Base-by-base conservation (phyloP, 192 early-diverging fungal genomes). In the Dissophora ornata region DNA sequence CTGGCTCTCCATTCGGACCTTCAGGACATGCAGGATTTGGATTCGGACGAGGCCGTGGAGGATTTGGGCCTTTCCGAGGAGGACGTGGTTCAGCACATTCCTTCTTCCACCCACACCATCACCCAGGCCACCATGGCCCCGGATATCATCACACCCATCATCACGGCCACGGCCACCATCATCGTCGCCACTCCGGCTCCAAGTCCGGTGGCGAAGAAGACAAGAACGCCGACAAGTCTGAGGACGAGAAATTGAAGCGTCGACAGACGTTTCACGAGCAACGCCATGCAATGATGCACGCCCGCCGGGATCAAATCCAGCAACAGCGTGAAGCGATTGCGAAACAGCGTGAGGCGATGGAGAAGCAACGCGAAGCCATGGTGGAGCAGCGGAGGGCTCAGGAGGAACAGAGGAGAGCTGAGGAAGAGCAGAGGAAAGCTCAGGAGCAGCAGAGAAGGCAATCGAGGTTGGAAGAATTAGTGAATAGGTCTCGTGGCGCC, bases 231-330 rank as follows among this genome's bases (percentile, higher is more conserved):
- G 30, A 44, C 10, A 45, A 45, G 44, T 12, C 12, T 38, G 49
- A 13, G 15, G 61, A 59, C 5, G 71, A 75, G 21, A 58, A 21
- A 22, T 40, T 75, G 56, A 75, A 67, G 57, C 71, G 71, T 13
- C 71, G 71, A 2, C 71, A 75, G 32, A 67, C 62, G 22, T 66
- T 66, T 30, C 71, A 75, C 32, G 71, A 75, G 36, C 62, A 75
- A 13, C 63, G 71, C 32, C 34, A 53, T 47, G 48, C 48, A 1
- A 46, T 62, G 58, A 36, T 46, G 41, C 57, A 70, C 33, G 18
- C 59, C 0, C 68, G 68, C 9, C 61, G 48, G 40, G 68, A 70
- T 16, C 38, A 46, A 3, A 21, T 70, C 16, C 58, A 65, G 13
- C 41, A 58, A 2, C 54, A 74, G 12, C 62, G 70, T 4, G 28